Conservation (phyloP, 371 early-diverging fungal species). For the Lichtheimia ornata region DNA sequence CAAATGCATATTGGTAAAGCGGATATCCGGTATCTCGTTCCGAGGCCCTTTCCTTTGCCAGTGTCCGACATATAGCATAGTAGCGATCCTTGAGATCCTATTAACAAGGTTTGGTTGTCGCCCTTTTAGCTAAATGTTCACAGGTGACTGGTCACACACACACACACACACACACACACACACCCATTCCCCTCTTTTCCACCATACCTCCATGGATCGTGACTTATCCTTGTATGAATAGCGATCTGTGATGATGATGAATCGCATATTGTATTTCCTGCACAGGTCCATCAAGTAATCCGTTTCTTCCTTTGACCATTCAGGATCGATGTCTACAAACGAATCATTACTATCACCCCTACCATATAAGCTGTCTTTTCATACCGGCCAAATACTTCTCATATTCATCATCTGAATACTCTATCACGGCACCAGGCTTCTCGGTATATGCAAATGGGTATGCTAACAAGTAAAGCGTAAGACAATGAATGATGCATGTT, state of each 20-base stretch:
- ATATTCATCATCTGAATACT: conserved; percentile 76
- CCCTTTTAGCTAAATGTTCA: background rate
- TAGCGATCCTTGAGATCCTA: conserved; percentile 86
- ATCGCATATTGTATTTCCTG: conserved; percentile 75
- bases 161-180: background rate
- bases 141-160: background rate
- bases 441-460: conserved; percentile 68
- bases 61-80: conserved; percentile 60
- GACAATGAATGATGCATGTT: background rate
- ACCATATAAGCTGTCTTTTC: background rate
- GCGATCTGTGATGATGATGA: conserved; percentile 83
- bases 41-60: conserved; percentile 48
- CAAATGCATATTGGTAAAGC: conserved; percentile 46
- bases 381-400: conserved; percentile 49
- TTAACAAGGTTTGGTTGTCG: too few relatives aligned
- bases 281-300: conserved; percentile 81
- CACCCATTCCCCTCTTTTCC: background rate
- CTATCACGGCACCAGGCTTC: conserved; percentile 55
- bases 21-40: conserved; percentile 25
- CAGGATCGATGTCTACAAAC: conserved; percentile 42
- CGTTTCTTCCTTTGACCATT: conserved; percentile 89
- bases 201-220: conserved; percentile 33
- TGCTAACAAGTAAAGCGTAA: conserved; percentile 25
- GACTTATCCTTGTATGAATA: conserved; percentile 53
- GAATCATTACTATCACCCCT: background rate